Evolutionary conservation across 129 eudicot species (phyloP).

Genomic region (Oenanthe sinensis): DNA sequence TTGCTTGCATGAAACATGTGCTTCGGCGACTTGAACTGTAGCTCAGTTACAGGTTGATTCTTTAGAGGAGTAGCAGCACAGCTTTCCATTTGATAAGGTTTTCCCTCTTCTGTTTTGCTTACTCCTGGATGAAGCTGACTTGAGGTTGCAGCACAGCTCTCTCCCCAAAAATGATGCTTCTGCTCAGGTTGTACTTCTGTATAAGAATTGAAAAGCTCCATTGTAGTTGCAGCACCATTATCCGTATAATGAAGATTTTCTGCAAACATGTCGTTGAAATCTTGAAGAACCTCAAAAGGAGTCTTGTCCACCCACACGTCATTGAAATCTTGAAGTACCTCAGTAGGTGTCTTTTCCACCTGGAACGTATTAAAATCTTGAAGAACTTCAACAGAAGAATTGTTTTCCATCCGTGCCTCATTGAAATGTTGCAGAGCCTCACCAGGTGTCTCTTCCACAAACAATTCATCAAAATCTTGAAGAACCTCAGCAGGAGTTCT

Average conservation of each 20-base stretch:
- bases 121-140: neutral
- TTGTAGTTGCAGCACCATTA: constrained; percentile 61
- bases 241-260: constrained; percentile 3
- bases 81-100: neutral
- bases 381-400: neutral
- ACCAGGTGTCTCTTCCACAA: neutral
- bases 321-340: constrained; percentile 5
- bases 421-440: neutral
- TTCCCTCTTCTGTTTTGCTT: neutral
- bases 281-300: constrained; percentile 13
- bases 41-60: neutral
- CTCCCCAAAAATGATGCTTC: constrained; percentile 13
- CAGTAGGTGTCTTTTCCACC: constrained; percentile 7
- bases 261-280: constrained; percentile 3
- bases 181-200: constrained; percentile 17
- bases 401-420: neutral
- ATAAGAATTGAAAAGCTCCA: constrained; percentile 49
- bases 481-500: constrained; percentile 1
- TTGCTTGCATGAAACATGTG: neutral
- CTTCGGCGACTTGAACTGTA: neutral
- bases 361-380: neutral
- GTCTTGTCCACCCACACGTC: constrained; percentile 8
- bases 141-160: constrained; percentile 6
- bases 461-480: constrained; percentile 5
- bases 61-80: neutral